Percentiles rank a stretch among this genome's conserved stretches.
Conservation (phyloP, 106 monocot genomes). For the Cymbidium sinense region DNA sequence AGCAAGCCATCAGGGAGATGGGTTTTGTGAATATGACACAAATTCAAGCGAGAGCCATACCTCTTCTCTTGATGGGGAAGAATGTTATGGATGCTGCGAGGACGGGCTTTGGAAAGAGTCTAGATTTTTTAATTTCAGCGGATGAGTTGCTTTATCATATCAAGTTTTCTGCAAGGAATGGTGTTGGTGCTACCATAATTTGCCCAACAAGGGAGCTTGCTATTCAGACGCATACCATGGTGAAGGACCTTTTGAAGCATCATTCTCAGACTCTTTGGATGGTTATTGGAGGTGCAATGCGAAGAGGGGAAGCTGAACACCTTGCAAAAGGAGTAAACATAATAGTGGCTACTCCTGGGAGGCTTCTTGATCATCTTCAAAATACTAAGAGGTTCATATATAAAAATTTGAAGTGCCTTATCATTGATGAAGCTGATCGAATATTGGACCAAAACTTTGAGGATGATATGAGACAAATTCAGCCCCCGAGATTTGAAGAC, state of each 20-base stretch:
- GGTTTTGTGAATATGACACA: constrained; percentile 18
- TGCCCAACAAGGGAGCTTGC: constrained; percentile 97
- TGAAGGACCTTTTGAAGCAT: constrained; percentile 67
- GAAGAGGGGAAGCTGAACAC: constrained; percentile 69
- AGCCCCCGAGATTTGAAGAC: no score
- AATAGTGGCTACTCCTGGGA: no score
- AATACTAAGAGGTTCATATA: no score
- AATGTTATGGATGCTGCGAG: no score
- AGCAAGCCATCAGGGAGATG: no score
- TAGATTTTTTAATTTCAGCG: constrained; percentile 85
- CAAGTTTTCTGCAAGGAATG: constrained; percentile 62
- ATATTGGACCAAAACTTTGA: no score
- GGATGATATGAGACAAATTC: constrained; percentile 90
- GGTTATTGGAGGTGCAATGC: constrained; percentile 62
- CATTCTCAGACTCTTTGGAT: constrained; percentile 83
- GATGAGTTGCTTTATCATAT: constrained; percentile 79
- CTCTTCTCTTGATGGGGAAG: constrained; percentile 57
- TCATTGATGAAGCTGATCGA: no score
- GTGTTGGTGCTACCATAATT: constrained; percentile 70
- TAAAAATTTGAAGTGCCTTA: no score
- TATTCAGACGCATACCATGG: constrained; percentile 77
- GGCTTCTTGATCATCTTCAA: no score
- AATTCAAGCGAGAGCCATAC: constrained; percentile 84
- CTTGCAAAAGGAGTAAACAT: no score
- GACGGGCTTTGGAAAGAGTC: constrained; percentile 85